Conservation (phyloP, 2,329 filamentous ascomycete species). For the Samsoniella hepiali region DNA sequence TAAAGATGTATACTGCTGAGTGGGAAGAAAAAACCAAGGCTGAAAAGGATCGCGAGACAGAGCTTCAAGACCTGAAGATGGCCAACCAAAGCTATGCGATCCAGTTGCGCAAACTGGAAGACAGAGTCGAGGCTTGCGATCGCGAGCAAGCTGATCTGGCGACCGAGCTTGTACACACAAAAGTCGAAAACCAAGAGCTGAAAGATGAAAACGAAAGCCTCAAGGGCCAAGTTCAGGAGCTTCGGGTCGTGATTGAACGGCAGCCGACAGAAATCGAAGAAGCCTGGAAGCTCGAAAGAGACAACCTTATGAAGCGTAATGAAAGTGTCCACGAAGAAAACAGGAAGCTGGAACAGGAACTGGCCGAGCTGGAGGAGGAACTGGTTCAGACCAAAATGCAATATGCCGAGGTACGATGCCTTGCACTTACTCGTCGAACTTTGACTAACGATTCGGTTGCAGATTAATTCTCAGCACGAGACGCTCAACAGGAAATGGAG, state of each 20-base stretch:
- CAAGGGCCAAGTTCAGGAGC: constrained; percentile 77
- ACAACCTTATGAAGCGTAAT: constrained; percentile 88
- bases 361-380: constrained; percentile 88
- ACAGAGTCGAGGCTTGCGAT: constrained; percentile 83
- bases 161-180: constrained; percentile 85
- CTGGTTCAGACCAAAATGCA: constrained; percentile 92
- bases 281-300: constrained; percentile 78
- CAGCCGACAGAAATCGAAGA: constrained; percentile 87
- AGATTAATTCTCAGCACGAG: constrained; percentile 72
- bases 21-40: constrained; percentile 88
- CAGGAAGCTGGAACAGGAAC: constrained; percentile 78
- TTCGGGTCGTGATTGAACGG: constrained; percentile 81
- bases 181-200: constrained; percentile 89
- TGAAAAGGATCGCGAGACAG: constrained; percentile 78
- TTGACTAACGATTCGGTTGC: constrained; percentile 1
- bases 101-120: constrained; percentile 80
- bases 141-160: constrained; percentile 87
- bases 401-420: constrained; percentile 80
- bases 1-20: constrained; percentile 76
- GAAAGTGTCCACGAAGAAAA: constrained; percentile 94
- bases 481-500: constrained; percentile 73
- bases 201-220: constrained; percentile 87
- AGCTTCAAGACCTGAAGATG: constrained; percentile 70
- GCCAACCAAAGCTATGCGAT: constrained; percentile 65
- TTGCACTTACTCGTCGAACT: background rate